Evolutionary conservation across 371 early-diverging fungal species (phyloP), one percentile per base, ranked within the genome.

Genomic region (Cokeromyces recurvatus): DNA sequence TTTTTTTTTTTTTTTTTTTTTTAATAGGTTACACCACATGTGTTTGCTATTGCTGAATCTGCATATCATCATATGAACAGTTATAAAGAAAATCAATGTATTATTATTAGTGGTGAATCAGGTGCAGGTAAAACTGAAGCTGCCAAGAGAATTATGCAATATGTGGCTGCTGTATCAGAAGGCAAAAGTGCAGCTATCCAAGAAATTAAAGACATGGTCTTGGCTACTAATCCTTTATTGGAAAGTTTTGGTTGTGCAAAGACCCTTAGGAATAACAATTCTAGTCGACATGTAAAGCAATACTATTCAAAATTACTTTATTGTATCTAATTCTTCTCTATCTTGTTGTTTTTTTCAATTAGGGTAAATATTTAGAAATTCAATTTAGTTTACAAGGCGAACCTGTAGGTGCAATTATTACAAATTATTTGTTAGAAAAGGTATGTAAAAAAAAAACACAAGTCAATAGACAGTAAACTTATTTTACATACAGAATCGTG

Each of bases 211-310:
- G 85, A 88, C 46, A 95, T 96, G 86, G 96, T 97, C 40, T 74
- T 97, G 50, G 95, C 92, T 16, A 93, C 96, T 4, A 97, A 97
- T 69, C 96, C 98, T n/a, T 71, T 99, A 32, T 74, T 99, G 20
- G 99, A 99, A 71, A 91, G 95, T 47, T 99, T 99, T 80, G 99
- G 99, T 41, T 98, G 99, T 72, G 99, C 99, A 34, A 98, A 99
- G 65, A 99, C 99, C 1, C 65, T 96, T 49, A 83, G 96, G 56
- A 99, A 99, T 77, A 94, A 99, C 72, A 99, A 99, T 71, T 95
- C 96, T 2, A 90, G 90, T 81, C 87, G 99, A 20, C 99, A 98
- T 68, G 96, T 90, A 78, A 57, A 83, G 54, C 27, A 14, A 46
- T n/a, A 2, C 2, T 11, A 9, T 24, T 7, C 23, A 16, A 12